phyloP scores from a whole-genome alignment of 2,329 filamentous ascomycete genomes.

The Pseudopithomyces chartarum region DNA sequence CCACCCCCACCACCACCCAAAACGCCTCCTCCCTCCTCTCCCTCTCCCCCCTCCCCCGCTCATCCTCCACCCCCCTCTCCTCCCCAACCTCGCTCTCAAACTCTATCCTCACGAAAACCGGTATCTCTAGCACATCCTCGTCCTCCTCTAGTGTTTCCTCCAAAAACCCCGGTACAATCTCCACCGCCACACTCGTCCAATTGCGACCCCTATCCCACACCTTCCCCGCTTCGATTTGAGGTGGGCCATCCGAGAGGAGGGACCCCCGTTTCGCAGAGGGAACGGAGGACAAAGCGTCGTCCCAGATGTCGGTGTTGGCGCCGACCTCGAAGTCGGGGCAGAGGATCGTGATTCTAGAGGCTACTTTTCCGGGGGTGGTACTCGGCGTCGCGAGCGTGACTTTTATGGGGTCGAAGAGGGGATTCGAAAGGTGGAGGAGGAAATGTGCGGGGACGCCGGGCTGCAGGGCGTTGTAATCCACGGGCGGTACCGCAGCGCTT shows the following conservation, averaged over 20 bases:
- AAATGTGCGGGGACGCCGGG: constrained; percentile 70
- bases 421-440: constrained; percentile 88
- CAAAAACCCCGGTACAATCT: constrained; percentile 70
- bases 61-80: constrained; percentile 39
- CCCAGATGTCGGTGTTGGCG: constrained; percentile 91
- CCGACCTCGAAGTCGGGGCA: constrained; percentile 95
- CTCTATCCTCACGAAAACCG: constrained; percentile 89
- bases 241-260: constrained; percentile 24
- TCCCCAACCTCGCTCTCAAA: constrained; percentile 78
- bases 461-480: constrained; percentile 54
- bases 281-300: constrained; percentile 72
- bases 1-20: constrained; percentile 91
- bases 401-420: constrained; percentile 87
- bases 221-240: constrained; percentile 78
- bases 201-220: constrained; percentile 95
- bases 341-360: constrained; percentile 80
- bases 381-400: constrained; percentile 83
- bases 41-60: constrained; percentile 65
- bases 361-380: constrained; percentile 42
- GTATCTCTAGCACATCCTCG: constrained; percentile 79
- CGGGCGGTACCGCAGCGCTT: constrained; percentile 18
- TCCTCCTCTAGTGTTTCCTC: constrained; percentile 52
- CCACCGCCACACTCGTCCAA: constrained; percentile 92
- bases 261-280: constrained; percentile 42
- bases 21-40: constrained; percentile 87